Evolutionary conservation across 257 asterid genomes (phyloP), one percentile per base, ranked within the genome.

Genomic region (Galeopsis tetrahit): DNA sequence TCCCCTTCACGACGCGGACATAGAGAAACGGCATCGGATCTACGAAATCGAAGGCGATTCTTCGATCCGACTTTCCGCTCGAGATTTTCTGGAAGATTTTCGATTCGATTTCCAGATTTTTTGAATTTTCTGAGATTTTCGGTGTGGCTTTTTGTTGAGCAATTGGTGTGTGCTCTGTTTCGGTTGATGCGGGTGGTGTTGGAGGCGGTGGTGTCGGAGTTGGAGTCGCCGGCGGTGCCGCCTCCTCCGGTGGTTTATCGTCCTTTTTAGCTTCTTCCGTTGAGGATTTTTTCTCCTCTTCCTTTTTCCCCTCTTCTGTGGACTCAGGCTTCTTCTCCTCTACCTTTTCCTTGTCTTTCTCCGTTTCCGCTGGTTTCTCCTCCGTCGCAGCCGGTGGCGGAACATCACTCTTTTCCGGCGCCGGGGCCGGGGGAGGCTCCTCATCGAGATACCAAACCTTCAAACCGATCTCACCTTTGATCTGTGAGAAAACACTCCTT

Each of bases 401-500:
- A 36, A 73, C 82, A 0, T 76, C 92, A 5, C 49, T 53, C 72
- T 86, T 82, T 81, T 85, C 88, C 66, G 81, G 80, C 17, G 81
- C 68, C 49, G 86, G 78, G 0, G 81, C 68, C 49, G 86, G 78
- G 0, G 86, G 84, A 7, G 81, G 64, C 17, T 75, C 89, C 36
- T 89, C 95, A 6, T 90, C 97, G 1, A 82, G 77, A 33, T 81
- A 90, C 75, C 85, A 89, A 51, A 87, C 72, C 69, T 89, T 93
- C 58, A 93, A 73, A 14, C 97, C 96, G 7, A 93, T 83, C 81
- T 93, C 98, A 0, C 98, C 98, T 70, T 90, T 93, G 75, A 93
- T 88, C 84, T 90, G 97, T 3, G 96, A 90, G 66, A 93, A 93
- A 32, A 93, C 97, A 48, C 98, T 93, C 7, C 98, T 77, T 61